phyloP scores from a whole-genome alignment of 164 flowering plant genomes.

The Vitis riparia region DNA sequence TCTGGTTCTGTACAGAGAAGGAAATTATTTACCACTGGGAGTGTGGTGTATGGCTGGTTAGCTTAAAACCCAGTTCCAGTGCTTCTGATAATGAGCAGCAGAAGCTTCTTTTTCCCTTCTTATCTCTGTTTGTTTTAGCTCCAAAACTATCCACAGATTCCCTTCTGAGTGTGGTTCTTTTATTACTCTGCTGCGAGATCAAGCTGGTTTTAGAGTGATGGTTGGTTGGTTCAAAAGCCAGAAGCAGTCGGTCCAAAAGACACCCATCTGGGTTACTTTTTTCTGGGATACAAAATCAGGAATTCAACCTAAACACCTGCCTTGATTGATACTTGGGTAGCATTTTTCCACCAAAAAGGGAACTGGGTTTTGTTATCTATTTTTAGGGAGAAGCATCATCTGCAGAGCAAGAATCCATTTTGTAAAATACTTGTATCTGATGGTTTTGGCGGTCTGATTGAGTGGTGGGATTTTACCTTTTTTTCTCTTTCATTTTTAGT shows the following conservation, averaged over 20 bases:
- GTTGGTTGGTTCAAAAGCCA: background rate
- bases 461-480: background rate
- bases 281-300: slow-evolving; percentile 3
- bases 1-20: slow-evolving; percentile 6
- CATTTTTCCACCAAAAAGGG: background rate
- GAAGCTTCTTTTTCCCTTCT: background rate
- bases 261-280: slow-evolving; percentile 4
- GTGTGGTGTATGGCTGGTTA: background rate
- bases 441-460: slow-evolving; percentile 5
- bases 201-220: slow-evolving; percentile 1
- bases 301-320: background rate
- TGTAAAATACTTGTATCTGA: background rate
- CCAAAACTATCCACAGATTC: background rate
- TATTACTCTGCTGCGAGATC: background rate
- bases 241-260: background rate
- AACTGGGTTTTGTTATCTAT: background rate
- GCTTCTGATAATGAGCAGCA: background rate
- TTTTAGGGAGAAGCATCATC: slow-evolving; percentile 2
- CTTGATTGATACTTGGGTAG: background rate
- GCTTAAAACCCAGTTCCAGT: background rate
- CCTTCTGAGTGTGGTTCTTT: background rate
- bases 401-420: background rate
- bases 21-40: background rate
- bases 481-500: background rate
- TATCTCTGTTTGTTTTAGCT: background rate